Conservation (phyloP, 768 basidiomycete species). For the Agrocybe praecox region DNA sequence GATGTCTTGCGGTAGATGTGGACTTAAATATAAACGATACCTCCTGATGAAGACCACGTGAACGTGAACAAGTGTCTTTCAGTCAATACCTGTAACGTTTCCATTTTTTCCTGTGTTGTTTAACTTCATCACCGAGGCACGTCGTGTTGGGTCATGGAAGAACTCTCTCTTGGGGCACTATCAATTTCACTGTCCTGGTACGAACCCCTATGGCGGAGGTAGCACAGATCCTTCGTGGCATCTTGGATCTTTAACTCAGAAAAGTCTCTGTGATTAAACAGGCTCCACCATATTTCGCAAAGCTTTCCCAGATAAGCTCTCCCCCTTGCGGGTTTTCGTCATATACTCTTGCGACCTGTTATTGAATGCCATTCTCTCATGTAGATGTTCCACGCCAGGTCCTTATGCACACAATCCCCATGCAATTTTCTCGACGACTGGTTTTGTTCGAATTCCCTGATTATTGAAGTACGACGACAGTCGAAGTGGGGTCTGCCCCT, state of each 20-base stretch:
- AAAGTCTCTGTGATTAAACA: constrained; percentile 8
- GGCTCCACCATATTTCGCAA: constrained; percentile 7
- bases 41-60: constrained; percentile 15
- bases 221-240: too few relatives aligned
- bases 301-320: constrained; percentile 4
- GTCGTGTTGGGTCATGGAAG: constrained; percentile 2
- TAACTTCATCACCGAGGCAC: background rate
- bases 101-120: constrained; percentile 2
- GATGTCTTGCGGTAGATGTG: constrained; percentile 14
- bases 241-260: background rate
- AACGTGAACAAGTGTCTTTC: constrained; percentile 4
- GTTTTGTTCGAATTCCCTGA: constrained; percentile 7
- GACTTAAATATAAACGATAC: constrained; percentile 20
- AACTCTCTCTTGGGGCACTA: constrained; percentile 4
- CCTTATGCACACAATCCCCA: background rate
- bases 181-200: constrained; percentile 9
- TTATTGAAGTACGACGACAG: constrained; percentile 6
- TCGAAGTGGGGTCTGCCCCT: constrained; percentile 6
- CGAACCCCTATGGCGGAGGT: too few relatives aligned
- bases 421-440: background rate
- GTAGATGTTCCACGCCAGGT: too few relatives aligned
- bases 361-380: too few relatives aligned
- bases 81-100: background rate
- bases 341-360: too few relatives aligned
- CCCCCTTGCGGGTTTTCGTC: constrained; percentile 15